Conservation (phyloP, 306 rosid genomes). For the Cicer pinnatifidum region DNA sequence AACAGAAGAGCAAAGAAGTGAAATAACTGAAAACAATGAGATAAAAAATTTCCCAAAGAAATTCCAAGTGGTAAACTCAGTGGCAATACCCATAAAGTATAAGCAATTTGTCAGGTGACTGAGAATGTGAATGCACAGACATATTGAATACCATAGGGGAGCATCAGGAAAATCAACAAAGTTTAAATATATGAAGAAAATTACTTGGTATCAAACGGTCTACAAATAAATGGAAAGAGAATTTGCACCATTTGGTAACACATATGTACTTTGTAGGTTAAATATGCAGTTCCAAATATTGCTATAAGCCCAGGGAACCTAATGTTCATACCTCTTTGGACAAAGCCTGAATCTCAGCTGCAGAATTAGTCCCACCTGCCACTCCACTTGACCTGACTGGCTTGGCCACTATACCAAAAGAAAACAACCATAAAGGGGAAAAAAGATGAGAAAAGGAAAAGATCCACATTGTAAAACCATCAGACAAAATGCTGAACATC, state of each 20-base stretch:
- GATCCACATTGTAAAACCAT: slow-evolving; percentile 11
- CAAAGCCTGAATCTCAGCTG: slow-evolving; percentile 66
- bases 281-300: slow-evolving; percentile 7
- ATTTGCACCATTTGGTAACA: slow-evolving; percentile 9
- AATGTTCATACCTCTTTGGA: slow-evolving; percentile 67
- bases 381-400: slow-evolving; percentile 57
- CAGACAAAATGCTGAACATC: slow-evolving; percentile 37
- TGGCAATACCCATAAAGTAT: slow-evolving; percentile 20
- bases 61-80: slow-evolving; percentile 6
- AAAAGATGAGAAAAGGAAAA: slow-evolving; percentile 14
- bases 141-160: slow-evolving; percentile 5
- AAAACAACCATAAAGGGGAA: slow-evolving; percentile 21
- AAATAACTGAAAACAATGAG: slow-evolving; percentile 8
- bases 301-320: slow-evolving; percentile 24
- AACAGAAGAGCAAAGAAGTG: slow-evolving; percentile 22
- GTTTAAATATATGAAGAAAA: not conserved
- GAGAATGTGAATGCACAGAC: slow-evolving; percentile 16
- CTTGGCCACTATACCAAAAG: slow-evolving; percentile 57
- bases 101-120: slow-evolving; percentile 11
- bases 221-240: slow-evolving; percentile 16
- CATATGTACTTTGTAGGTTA: slow-evolving; percentile 1
- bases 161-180: slow-evolving; percentile 20
- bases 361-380: slow-evolving; percentile 52
- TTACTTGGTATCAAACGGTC: slow-evolving; percentile 11
- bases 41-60: not conserved